Conservation (phyloP, 768 basidiomycete species). For the Suillus subaureus region DNA sequence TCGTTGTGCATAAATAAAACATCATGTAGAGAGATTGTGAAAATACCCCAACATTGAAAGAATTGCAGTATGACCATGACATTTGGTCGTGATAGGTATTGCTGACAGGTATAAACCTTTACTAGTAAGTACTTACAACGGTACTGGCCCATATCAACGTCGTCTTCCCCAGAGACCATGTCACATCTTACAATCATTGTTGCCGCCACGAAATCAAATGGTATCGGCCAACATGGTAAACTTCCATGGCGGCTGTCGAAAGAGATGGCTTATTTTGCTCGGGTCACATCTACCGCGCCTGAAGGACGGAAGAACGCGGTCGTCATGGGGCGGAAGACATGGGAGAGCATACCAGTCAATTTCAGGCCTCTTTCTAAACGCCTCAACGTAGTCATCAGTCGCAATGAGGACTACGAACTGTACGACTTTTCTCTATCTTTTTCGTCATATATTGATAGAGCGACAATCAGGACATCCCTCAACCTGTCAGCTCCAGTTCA, state of each 20-base stretch:
- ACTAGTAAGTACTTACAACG: not conserved
- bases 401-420: conserved; percentile 61
- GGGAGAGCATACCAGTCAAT: conserved; percentile 92
- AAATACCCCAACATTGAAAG: not conserved
- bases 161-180: conserved; percentile 37
- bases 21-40: not conserved
- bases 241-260: conserved; percentile 89
- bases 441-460: conserved; percentile 12
- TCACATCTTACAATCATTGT: conserved; percentile 87
- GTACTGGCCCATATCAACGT: not conserved
- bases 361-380: conserved; percentile 80
- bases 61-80: not conserved
- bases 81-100: not conserved
- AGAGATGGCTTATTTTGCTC: conserved; percentile 94
- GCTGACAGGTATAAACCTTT: not conserved
- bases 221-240: conserved; percentile 75
- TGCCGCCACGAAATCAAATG: conserved; percentile 84
- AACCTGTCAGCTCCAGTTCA: conserved; percentile 29
- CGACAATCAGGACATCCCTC: conserved; percentile 15
- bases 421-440: conserved; percentile 36
- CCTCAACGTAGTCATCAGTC: conserved; percentile 77
- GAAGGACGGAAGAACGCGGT: conserved; percentile 67
- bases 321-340: conserved; percentile 95
- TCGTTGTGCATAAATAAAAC: not conserved
- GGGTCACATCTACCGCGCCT: conserved; percentile 66